Base-by-base conservation (phyloP, 2,329 filamentous ascomycete species). In the Tricladium varicosporioides region DNA sequence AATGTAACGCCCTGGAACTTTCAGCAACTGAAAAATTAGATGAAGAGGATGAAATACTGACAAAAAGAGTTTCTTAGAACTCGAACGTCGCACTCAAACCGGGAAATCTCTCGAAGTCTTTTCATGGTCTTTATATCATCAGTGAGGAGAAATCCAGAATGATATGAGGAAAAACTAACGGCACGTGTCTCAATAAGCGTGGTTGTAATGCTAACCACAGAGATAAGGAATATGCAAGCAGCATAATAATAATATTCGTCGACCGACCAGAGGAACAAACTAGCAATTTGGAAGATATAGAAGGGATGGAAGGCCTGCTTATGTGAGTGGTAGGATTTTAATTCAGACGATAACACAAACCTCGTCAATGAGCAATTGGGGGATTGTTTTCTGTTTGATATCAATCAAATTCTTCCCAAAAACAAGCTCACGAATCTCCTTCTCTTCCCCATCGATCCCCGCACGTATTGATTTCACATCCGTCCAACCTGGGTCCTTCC, bases 181-280 rank as follows among this genome's bases (percentile, higher is more conserved):
- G 91, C 85, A 71, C 86, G 87, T 1, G 94, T 99, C 74, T 99
- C 95, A 56, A 97, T 74, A 13, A 99, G 80, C 0, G 94, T 97
- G 1, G 92, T 88, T 4, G 85, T 83, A 67, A 99, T 97, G 72
- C 93, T 97, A 65, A 92, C 89, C 46, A 94, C 82, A 0, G 95
- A 99, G 73, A 99, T 97, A 59, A 93, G 70, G 66, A 99, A 96
- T 66, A 99, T 99, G 71, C 92, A 96, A 14, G 86, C 81, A 4
- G 94, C 94, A 73, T 99, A 99, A 75, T 97, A 99, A 71, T 97
- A 99, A 72, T 99, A 99, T 67, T 95, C 82, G 69, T 99, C 94
- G 64, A 97, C 71, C 9, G 93, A 97, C 94, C 94, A 99, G 2
- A 99, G 83, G 43, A 96, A 74, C 63, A 99, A 78, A 77, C 94